These are phyloP conservation scores for Suhomyces sp. DNA, from an alignment of 805 yeast genomes.

Conservation along the genomic window DNA sequence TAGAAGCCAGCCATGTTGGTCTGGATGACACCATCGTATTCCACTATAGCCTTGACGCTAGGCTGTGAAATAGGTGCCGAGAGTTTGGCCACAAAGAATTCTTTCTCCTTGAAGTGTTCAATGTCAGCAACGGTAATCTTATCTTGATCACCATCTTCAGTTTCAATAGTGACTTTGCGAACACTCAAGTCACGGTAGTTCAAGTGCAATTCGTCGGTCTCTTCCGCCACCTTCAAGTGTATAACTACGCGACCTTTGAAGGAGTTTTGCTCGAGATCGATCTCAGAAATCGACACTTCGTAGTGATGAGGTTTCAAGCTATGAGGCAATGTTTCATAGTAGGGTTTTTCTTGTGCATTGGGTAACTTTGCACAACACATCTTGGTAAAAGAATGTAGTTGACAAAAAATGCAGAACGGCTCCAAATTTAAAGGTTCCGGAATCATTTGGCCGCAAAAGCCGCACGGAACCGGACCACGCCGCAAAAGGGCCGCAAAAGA, in stretches of 20 bases:
- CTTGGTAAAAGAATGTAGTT: not conserved
- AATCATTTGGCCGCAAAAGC: not conserved
- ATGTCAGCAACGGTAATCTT: constrained; percentile 18
- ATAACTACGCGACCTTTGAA: constrained; percentile 50
- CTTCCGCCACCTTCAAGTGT: constrained; percentile 41
- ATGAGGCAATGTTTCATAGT: constrained; percentile 54
- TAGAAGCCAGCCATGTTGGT: constrained; percentile 59
- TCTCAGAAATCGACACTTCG: constrained; percentile 57
- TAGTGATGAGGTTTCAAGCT: constrained; percentile 74
- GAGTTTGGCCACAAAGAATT: constrained; percentile 62
- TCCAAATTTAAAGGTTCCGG: not conserved
- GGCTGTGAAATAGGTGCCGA: constrained; percentile 18
- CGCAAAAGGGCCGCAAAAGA: not conserved
- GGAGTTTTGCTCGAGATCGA: constrained; percentile 47
- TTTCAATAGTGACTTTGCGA: constrained; percentile 4
- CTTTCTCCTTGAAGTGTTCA: constrained; percentile 49
- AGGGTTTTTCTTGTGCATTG: constrained; percentile 13
- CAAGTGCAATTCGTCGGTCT: constrained; percentile 45
- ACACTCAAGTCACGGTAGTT: constrained; percentile 46
- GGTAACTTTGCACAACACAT: not conserved
- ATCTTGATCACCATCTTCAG: constrained; percentile 4
- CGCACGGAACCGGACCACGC: not conserved
- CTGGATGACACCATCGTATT: constrained; percentile 45
- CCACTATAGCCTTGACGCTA: constrained; percentile 24
- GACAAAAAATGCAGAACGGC: not conserved